Conservation (phyloP, 2,329 filamentous ascomycete species). For the Lachnellula suecica region DNA sequence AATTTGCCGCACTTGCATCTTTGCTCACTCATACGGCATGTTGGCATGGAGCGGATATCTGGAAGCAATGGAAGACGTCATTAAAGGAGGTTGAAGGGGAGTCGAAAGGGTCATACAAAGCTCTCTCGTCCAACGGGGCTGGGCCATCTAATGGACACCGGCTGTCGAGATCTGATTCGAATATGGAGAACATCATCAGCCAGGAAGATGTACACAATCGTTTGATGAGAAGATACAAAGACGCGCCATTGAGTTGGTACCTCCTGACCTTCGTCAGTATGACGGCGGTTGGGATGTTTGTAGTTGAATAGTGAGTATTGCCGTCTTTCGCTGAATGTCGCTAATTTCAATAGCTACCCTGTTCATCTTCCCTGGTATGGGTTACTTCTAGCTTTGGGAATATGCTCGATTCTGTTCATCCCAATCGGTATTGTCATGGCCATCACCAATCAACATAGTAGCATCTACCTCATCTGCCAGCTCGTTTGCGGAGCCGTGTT, state of each 20-base stretch:
- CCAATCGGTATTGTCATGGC: conserved; percentile 93
- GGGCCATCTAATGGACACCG: conserved; percentile 8
- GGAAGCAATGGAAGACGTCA: conserved; percentile 71
- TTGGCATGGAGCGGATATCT: conserved; percentile 84
- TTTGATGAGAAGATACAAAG: conserved; percentile 78
- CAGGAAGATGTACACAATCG: conserved; percentile 82
- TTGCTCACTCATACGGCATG: conserved; percentile 78
- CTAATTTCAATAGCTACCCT: conserved; percentile 58
- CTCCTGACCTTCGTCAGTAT: conserved; percentile 72
- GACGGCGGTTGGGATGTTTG: conserved; percentile 76
- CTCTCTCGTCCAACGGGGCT: conserved; percentile 35
- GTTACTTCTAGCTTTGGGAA: conserved; percentile 72
- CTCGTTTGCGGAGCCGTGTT: conserved; percentile 80
- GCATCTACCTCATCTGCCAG: conserved; percentile 84
- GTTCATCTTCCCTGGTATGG: conserved; percentile 87
- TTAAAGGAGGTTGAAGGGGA: conserved; percentile 60
- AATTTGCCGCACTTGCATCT: conserved; percentile 80
- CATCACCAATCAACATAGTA: conserved; percentile 86
- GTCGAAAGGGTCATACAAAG: conserved; percentile 51
- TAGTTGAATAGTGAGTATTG: conserved; percentile 73
- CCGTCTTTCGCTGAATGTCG: conserved; percentile 15
- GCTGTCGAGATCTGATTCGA: conserved; percentile 39
- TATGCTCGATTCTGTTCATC: conserved; percentile 81
- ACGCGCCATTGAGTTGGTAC: conserved; percentile 83
- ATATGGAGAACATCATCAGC: conserved; percentile 54